Evolutionary conservation across 2,329 filamentous ascomycete species (phyloP).

Genomic region (Ceratocystis diversiconidia): DNA sequence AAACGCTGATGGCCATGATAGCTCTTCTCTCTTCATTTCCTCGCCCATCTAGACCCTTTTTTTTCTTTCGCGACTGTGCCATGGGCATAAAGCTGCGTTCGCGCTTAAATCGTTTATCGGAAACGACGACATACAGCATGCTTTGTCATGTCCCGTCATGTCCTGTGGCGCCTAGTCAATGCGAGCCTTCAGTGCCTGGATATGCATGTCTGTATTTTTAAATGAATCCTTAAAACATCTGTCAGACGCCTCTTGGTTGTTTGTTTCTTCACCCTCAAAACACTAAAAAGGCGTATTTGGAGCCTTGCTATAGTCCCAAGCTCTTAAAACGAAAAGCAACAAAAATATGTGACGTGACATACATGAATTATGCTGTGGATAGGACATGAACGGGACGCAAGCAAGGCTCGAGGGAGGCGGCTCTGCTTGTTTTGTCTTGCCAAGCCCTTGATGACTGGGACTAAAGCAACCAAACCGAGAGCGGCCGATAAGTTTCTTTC

Average conservation of each 20-base stretch:
- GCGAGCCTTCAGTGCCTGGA: neutral
- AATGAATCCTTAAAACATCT: neutral
- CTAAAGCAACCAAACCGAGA: neutral
- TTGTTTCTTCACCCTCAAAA: neutral
- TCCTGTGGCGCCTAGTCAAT: neutral
- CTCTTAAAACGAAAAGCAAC: neutral
- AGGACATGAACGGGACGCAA: neutral
- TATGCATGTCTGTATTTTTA: neutral
- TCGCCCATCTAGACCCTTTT: no score
- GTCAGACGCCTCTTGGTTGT: neutral
- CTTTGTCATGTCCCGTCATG: no score
- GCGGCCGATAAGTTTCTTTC: neutral
- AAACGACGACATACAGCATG: neutral
- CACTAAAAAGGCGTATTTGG: neutral
- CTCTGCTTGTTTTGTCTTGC: neutral
- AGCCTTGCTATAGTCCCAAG: neutral
- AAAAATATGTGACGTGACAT: neutral
- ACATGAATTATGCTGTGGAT: neutral
- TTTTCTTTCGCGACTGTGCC: neutral
- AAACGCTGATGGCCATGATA: no score
- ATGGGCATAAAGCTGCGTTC: neutral
- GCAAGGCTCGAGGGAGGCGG: neutral
- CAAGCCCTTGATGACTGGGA: neutral
- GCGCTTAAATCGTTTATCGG: neutral
- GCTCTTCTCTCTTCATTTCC: no score